Percentiles rank a stretch among this genome's conserved stretches.
These are phyloP conservation scores for Hyaloperonospora arabidopsidis DNA, from an alignment of 352 stramenopile genomes.

Conservation along the genomic window DNA sequence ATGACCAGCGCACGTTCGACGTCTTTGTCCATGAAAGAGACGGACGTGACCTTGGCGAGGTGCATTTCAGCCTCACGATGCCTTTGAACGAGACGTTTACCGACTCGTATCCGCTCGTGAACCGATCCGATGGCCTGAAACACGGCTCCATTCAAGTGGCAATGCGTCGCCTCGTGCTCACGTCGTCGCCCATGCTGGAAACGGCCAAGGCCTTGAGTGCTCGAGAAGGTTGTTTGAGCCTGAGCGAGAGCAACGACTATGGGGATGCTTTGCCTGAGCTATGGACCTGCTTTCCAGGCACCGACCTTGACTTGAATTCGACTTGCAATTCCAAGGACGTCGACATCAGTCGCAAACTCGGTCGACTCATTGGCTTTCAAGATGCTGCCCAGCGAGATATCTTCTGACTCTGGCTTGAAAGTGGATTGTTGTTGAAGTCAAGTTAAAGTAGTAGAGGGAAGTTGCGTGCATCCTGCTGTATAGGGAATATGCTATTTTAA, in stretches of 20 bases:
- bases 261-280: conserved; percentile 48
- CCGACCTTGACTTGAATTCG: conserved; percentile 13
- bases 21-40: conserved; percentile 42
- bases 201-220: conserved; percentile 38
- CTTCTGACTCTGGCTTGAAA: conserved; percentile 32
- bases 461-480: too few species aligned
- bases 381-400: conserved; percentile 43
- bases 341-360: conserved; percentile 49
- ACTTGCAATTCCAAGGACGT: conserved; percentile 22
- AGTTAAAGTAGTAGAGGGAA: too few species aligned
- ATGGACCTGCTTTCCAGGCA: conserved; percentile 49
- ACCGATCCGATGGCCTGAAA: conserved; percentile 45
- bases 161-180: conserved; percentile 52
- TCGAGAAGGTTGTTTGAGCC: conserved; percentile 35
- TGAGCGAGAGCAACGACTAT: conserved; percentile 36
- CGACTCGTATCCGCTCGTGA: conserved; percentile 62
- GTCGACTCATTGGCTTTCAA: conserved; percentile 53
- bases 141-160: conserved; percentile 41
- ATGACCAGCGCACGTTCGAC: conserved; percentile 37
- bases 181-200: conserved; percentile 39
- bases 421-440: too few species aligned
- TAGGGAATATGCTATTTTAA: too few species aligned
- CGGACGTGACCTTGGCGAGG: conserved; percentile 56
- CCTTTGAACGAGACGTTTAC: conserved; percentile 59
- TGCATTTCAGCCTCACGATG: conserved; percentile 58